Evolutionary conservation across 208 protist genomes (phyloP), one percentile per base, ranked within the genome.

Genomic region (Herpetomonas samuelpessoai): DNA sequence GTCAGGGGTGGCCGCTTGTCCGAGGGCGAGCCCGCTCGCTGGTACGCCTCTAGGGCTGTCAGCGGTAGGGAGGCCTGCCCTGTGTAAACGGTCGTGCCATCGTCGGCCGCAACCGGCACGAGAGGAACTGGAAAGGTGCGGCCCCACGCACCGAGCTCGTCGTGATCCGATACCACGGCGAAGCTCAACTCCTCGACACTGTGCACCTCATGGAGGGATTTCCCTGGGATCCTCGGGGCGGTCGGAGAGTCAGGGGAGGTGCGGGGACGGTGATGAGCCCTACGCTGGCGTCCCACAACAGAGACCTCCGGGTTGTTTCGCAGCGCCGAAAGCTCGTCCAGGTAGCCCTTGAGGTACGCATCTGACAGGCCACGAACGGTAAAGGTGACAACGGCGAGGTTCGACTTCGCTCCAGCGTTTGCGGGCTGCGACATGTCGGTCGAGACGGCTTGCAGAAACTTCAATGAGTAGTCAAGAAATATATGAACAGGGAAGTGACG

Each of bases 131-230:
- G 76, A 51, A 57, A 63, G 16, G 60, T 52, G 0, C 58, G 51
- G 6, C 83, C 83, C 83, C 83, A 90, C 22, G 57, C 57, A 27
- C 83, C 83, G 46, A 86, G 72, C 31, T 57, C 58, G 6, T 58
- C 59, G 16, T 57, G 54, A 7, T 41, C 69, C 7, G 62, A 59
- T 14, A 86, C 76, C 24, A 90, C 58, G 24, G 59, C 83, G 24
- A 86, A 74, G 30, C 74, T 63, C 22, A 89, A 39, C 24, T 80
- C 58, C 30, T 68, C 62, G 14, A 47, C 21, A 1, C 50, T 65
- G 9, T 57, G 62, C 22, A 51, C 18, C 46, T 26, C 46, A 14
- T 41, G 35, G 9, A 41, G 35, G 14, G 35, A 41, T 14, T 41
- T 14, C 9, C 35, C 35, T n/a, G n/a, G n/a, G n/a, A n/a, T n/a